Base-by-base conservation (phyloP, 129 eudicot genomes). In the Kitagawia praeruptora region DNA sequence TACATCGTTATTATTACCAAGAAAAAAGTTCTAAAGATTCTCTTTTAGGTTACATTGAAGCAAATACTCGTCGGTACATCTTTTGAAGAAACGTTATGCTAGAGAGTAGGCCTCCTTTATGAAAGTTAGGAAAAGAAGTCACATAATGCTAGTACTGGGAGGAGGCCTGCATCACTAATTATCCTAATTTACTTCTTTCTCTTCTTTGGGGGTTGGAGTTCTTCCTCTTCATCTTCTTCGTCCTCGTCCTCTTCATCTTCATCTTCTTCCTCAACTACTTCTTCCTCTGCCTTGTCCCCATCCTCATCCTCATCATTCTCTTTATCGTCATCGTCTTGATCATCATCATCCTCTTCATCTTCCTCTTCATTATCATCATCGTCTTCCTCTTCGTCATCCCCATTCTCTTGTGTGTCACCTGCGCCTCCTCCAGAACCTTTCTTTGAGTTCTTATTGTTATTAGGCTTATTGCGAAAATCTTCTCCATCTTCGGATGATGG, bases 161-260 rank as follows among this genome's bases (percentile, higher is more conserved):
- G 58, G 58, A 51, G 58, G 58, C 58, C 58, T 21, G 75, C 40
- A 12, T 28, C 40, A 18, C 25, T 9, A n/a, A 5, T 48, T 27
- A 27, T 8, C 79, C 51, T 51, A 38, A 19, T 67, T 84, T 45
- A 84, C 87, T 84, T 84, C 84, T 80, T 81, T 48, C 87, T 81
- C 75, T 84, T 84, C 84, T 84, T 84, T 40, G 87, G 87, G 9
- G 87, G 87, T 42, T 84, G 84, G 3, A 84, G 76, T 44, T 75
- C 82, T 77, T 84, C 84, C 76, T 84, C 87, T 0, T 84, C 86
- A 16, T 83, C 83, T 0, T 79, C 86, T 13, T 82, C 82, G 1
- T 44, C 85, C 1, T 78, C 82, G 27, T 78, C 85, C 1, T 78
- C 82, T 19, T 78, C 85, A 8, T 78, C 85, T 3, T 80, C 14